Evolutionary conservation across 176 grass and related monocot species (phyloP).

Genomic region (Ensete ventricosum): DNA sequence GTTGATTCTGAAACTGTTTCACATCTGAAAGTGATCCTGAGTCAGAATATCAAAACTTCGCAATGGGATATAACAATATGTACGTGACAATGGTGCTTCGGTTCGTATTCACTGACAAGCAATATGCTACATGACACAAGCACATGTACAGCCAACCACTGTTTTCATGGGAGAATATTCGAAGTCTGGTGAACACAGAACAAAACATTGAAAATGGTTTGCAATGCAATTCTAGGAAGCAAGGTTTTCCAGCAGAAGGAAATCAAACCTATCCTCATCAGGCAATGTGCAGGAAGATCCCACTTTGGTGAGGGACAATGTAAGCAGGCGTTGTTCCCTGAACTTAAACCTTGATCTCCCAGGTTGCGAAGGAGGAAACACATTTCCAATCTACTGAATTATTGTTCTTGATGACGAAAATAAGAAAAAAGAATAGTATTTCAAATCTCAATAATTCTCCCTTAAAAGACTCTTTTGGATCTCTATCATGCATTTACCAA

Average conservation of each 20-base stretch:
- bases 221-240: neutral
- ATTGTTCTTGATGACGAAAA: neutral
- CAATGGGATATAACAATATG: neutral
- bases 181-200: neutral
- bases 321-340: no score
- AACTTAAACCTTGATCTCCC: no score
- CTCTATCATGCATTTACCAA: no score
- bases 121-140: neutral
- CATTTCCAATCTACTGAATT: neutral
- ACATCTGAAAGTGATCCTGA: constrained; percentile 35
- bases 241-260: neutral
- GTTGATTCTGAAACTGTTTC: constrained; percentile 54
- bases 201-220: neutral
- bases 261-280: neutral
- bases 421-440: no score
- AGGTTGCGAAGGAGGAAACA: neutral
- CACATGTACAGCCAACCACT: neutral
- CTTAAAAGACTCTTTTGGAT: no score
- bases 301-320: no score
- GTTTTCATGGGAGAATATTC: neutral
- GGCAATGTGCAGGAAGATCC: no score
- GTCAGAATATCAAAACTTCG: neutral
- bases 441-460: no score
- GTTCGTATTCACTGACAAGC: neutral
- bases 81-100: neutral